A percentile compares a stretch with the other conserved stretches of the same genome.
phyloP scores from a whole-genome alignment of 2,329 filamentous ascomycete genomes.

The Malbranchea cinnamomea region DNA sequence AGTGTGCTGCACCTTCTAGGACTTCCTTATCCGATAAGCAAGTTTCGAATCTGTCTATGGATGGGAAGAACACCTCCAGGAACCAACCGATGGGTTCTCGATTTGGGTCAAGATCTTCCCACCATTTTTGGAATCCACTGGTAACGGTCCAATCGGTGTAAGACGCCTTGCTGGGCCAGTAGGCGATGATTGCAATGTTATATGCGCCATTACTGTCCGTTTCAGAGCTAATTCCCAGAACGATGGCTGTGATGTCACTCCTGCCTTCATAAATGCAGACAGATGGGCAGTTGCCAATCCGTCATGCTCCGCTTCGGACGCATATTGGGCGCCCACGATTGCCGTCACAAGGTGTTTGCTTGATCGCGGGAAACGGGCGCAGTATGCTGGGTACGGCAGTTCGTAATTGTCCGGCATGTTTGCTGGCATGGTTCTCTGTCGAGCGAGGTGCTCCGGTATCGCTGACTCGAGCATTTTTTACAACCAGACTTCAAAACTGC shows the following conservation, averaged over 20 bases:
- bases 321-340: constrained; percentile 20
- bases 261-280: constrained; percentile 7
- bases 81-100: constrained; percentile 26
- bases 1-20: constrained; percentile 28
- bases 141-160: constrained; percentile 19
- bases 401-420: constrained; percentile 6
- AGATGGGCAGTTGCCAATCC: constrained; percentile 9
- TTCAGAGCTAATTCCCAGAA: constrained; percentile 21
- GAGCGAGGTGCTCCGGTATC: constrained; percentile 7
- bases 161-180: constrained; percentile 20
- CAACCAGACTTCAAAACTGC: neutral
- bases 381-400: constrained; percentile 7
- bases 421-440: constrained; percentile 6
- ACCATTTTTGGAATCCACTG: constrained; percentile 27
- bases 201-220: constrained; percentile 18
- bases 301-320: constrained; percentile 5
- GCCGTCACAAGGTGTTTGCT: constrained; percentile 21
- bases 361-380: constrained; percentile 18
- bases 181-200: constrained; percentile 25
- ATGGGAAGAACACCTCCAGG: constrained; percentile 28
- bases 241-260: constrained; percentile 3
- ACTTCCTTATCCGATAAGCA: constrained; percentile 25
- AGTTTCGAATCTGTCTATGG: constrained; percentile 31
- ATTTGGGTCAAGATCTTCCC: constrained; percentile 17
- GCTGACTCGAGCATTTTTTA: constrained; percentile 7